Conservation (phyloP, 768 basidiomycete genomes). For the Suillus subalutaceus region DNA sequence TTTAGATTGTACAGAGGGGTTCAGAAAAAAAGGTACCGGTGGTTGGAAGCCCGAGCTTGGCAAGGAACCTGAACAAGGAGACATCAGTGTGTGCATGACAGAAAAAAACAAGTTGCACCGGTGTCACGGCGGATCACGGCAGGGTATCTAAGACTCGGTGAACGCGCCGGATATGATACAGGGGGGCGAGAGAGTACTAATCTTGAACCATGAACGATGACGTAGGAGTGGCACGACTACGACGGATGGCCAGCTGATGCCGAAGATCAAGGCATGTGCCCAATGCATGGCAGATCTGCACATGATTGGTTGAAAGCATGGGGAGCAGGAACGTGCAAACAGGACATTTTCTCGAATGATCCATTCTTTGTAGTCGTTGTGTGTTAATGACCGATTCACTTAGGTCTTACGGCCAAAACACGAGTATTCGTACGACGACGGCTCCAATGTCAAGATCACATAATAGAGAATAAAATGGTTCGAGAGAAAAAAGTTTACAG, state of each 20-base stretch:
- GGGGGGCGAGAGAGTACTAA: not conserved
- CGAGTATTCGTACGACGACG: constrained; percentile 2
- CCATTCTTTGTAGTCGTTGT: constrained; percentile 16
- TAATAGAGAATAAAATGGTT: not conserved
- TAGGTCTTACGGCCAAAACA: constrained; percentile 2
- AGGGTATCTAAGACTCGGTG: constrained; percentile 2
- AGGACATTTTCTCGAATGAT: constrained; percentile 9
- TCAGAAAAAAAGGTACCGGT: constrained; percentile 12
- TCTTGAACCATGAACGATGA: constrained; percentile 6
- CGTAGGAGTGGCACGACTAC: not conserved
- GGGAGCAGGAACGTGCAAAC: not conserved
- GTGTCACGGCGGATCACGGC: constrained; percentile 2
- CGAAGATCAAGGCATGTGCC: constrained; percentile 1
- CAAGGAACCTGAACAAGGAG: not conserved
- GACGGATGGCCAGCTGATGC: too few relatives aligned
- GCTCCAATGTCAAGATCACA: not conserved
- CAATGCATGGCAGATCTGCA: constrained; percentile 8
- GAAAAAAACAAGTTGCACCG: not conserved
- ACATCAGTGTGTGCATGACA: not conserved
- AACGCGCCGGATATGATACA: not conserved
- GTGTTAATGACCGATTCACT: constrained; percentile 26
- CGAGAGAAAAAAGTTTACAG: not conserved
- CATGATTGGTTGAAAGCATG: not conserved
- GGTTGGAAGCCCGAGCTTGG: constrained; percentile 11
- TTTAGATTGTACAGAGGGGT: constrained; percentile 7